Evolutionary conservation across 1,139 yeast genomes (phyloP).

Genomic region (Yamadazyma oceani): DNA sequence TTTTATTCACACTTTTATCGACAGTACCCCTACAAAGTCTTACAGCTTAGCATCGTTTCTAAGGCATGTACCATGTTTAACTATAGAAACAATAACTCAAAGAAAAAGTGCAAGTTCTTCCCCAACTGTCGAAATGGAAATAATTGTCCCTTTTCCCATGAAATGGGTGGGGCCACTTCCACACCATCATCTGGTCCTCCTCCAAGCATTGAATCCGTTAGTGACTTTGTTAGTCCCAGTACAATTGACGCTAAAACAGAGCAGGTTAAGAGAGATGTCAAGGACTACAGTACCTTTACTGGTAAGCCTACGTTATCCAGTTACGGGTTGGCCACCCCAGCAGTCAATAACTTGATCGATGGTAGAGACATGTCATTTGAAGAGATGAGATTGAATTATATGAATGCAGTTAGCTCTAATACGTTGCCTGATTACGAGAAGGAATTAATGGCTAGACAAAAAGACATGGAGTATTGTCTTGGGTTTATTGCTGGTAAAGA

Average conservation of each 20-base stretch:
- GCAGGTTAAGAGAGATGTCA: slow-evolving; percentile 15
- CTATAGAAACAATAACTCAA: slow-evolving; percentile 3
- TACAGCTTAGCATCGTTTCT: too few relatives aligned
- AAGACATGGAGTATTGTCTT: slow-evolving; percentile 50
- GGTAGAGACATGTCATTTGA: slow-evolving; percentile 60
- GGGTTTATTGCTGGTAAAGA: slow-evolving; percentile 38
- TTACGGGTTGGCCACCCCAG: slow-evolving; percentile 28
- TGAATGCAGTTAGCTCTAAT: slow-evolving; percentile 41
- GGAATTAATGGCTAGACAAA: slow-evolving; percentile 38
- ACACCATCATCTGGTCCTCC: neutral
- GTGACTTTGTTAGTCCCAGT: slow-evolving; percentile 13
- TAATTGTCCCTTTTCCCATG: slow-evolving; percentile 18
- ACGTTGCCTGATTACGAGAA: slow-evolving; percentile 38
- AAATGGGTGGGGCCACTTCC: slow-evolving; percentile 1
- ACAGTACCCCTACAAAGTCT: too few relatives aligned
- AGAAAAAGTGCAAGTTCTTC: slow-evolving; percentile 15
- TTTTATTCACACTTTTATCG: too few relatives aligned
- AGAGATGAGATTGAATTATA: slow-evolving; percentile 51
- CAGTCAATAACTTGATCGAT: slow-evolving; percentile 38
- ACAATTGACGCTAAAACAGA: slow-evolving; percentile 13
- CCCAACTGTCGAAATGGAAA: slow-evolving; percentile 19
- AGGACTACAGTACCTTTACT: slow-evolving; percentile 11
- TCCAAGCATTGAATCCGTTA: slow-evolving; percentile 9
- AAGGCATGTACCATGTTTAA: neutral
- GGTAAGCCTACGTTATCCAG: slow-evolving; percentile 24